phyloP scores from a whole-genome alignment of 495 filamentous ascomycete species.

The Talaromyces thailandensis region DNA sequence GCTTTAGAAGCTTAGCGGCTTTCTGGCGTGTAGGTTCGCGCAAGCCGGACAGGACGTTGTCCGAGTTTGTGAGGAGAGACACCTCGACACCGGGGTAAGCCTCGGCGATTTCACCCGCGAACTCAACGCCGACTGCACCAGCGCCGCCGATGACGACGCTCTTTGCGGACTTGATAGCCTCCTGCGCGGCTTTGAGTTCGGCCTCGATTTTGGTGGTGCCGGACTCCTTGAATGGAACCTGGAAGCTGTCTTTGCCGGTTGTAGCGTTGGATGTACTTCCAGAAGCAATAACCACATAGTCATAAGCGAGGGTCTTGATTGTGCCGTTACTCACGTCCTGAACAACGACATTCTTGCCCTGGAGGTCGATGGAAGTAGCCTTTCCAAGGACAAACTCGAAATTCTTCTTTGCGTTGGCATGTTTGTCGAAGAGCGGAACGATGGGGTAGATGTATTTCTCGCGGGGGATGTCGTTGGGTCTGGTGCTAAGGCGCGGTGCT shows the following conservation, averaged over 20 bases:
- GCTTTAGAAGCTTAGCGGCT: constrained; percentile 18
- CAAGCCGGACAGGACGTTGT: constrained; percentile 24
- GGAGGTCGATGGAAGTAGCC: constrained; percentile 40
- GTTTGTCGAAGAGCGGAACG: constrained; percentile 37
- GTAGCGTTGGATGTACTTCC: constrained; percentile 37
- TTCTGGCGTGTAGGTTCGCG: constrained; percentile 16
- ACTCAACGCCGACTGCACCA: constrained; percentile 58
- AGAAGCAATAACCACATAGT: constrained; percentile 47
- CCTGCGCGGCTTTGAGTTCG: constrained; percentile 32
- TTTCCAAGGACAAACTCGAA: constrained; percentile 51
- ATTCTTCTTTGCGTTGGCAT: constrained; percentile 17
- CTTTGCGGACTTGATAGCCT: constrained; percentile 40
- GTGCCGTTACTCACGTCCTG: constrained; percentile 16
- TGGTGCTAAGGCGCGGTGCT: constrained; percentile 36
- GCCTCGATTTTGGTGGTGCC: constrained; percentile 32
- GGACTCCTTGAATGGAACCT: constrained; percentile 45
- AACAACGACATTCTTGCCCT: constrained; percentile 33
- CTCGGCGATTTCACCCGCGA: constrained; percentile 50
- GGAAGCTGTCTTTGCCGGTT: constrained; percentile 21
- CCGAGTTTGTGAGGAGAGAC: constrained; percentile 33
- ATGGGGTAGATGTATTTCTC: constrained; percentile 42
- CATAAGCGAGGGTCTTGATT: constrained; percentile 27
- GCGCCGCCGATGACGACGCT: constrained; percentile 58
- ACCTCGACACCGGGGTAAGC: constrained; percentile 29
- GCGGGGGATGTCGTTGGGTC: constrained; percentile 26